These are phyloP conservation scores for Trametes coccinea DNA, from an alignment of 768 basidiomycete genomes.

Conservation along the genomic window DNA sequence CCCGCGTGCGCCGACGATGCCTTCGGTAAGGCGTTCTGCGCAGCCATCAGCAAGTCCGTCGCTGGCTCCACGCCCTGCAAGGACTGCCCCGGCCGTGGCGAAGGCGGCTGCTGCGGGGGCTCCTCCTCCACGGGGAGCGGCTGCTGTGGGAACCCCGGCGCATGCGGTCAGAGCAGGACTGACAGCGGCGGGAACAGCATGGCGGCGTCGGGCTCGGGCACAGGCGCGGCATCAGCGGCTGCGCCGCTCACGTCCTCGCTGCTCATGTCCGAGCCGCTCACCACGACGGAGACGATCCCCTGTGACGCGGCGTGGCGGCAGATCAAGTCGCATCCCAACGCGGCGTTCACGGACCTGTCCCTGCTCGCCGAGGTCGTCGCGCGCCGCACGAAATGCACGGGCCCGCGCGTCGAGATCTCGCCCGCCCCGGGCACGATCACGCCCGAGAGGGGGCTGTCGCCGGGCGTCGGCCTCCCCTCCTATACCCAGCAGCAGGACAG, in stretches of 20 bases:
- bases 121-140: slow-evolving; percentile 28
- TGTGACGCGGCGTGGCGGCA: slow-evolving; percentile 84
- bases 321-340: slow-evolving; percentile 86
- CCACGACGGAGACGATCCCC: slow-evolving; percentile 57
- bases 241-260: slow-evolving; percentile 17
- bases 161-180: slow-evolving; percentile 21
- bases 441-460: slow-evolving; percentile 47
- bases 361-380: slow-evolving; percentile 89
- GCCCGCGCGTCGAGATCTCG: slow-evolving; percentile 64
- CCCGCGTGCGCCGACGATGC: slow-evolving; percentile 81
- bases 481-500: slow-evolving; percentile 26
- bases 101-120: slow-evolving; percentile 24
- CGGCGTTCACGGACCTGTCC: slow-evolving; percentile 78
- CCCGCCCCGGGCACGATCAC: slow-evolving; percentile 51
- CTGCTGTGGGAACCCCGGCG: slow-evolving; percentile 40
- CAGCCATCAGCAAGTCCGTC: slow-evolving; percentile 65
- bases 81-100: slow-evolving; percentile 50
- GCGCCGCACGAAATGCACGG: slow-evolving; percentile 74
- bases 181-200: background rate
- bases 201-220: background rate
- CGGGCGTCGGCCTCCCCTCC: slow-evolving; percentile 20
- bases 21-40: slow-evolving; percentile 88
- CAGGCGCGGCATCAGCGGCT: background rate
- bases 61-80: slow-evolving; percentile 52
- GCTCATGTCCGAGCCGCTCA: slow-evolving; percentile 20